phyloP scores from a whole-genome alignment of 2,329 filamentous ascomycete species.

The Cryphonectria nitschkei region DNA sequence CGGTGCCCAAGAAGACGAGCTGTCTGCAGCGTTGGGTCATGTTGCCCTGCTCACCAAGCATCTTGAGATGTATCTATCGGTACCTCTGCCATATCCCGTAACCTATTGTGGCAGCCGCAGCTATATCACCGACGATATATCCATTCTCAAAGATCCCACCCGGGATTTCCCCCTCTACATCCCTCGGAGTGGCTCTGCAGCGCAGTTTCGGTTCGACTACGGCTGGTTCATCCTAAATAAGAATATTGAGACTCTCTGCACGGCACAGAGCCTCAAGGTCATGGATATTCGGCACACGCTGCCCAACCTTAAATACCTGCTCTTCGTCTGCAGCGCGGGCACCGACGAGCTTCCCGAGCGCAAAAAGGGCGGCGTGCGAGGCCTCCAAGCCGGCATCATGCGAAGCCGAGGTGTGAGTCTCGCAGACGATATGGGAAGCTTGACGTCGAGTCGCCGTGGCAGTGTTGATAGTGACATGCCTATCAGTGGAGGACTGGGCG shows the following conservation, averaged over 20 bases:
- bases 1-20: constrained; percentile 64
- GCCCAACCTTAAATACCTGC: constrained; percentile 89
- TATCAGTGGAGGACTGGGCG: constrained; percentile 10
- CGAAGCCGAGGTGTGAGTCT: constrained; percentile 38
- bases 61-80: constrained; percentile 80
- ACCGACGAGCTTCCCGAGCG: constrained; percentile 64
- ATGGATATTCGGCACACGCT: constrained; percentile 91
- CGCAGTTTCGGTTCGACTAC: constrained; percentile 93
- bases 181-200: constrained; percentile 61
- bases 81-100: constrained; percentile 81
- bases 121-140: constrained; percentile 76
- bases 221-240: constrained; percentile 97
- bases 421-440: constrained; percentile 46
- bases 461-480: constrained; percentile 48
- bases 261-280: constrained; percentile 72
- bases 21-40: constrained; percentile 81
- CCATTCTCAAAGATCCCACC: constrained; percentile 57
- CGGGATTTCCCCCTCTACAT: constrained; percentile 81
- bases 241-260: constrained; percentile 75
- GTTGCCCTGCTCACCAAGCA: constrained; percentile 75
- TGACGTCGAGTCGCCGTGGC: constrained; percentile 46
- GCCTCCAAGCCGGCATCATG: constrained; percentile 56
- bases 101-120: constrained; percentile 73
- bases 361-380: constrained; percentile 64
- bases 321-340: constrained; percentile 87